Evolutionary conservation across 1,284 basidiomycete species (phyloP).

Genomic region (Ceratobasidium sp.): DNA sequence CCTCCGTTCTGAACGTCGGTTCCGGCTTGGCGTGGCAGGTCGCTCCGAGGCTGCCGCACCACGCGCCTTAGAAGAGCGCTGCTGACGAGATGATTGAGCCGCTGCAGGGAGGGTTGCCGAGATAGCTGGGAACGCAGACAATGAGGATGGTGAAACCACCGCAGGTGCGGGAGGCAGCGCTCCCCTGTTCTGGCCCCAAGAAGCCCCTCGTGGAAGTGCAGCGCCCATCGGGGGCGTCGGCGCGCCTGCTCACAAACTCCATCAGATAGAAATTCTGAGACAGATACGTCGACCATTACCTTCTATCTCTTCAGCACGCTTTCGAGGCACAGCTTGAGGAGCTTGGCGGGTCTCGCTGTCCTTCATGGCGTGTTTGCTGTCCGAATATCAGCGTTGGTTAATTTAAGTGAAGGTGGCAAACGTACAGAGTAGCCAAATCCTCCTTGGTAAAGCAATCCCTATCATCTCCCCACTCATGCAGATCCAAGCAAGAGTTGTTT

Average conservation of each 20-base stretch:
- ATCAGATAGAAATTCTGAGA: not conserved
- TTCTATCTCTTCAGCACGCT: constrained; percentile 65
- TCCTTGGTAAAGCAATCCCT: constrained; percentile 96
- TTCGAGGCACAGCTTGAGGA: constrained; percentile 56
- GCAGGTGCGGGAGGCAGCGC: constrained; percentile 46
- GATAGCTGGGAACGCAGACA: constrained; percentile 43
- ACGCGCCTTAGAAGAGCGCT: constrained; percentile 27
- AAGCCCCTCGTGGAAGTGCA: constrained; percentile 81
- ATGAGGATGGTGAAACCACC: constrained; percentile 46
- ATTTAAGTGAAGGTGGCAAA: constrained; percentile 48
- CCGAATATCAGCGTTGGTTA: constrained; percentile 47
- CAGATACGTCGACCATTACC: constrained; percentile 56
- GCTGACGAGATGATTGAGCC: constrained; percentile 40
- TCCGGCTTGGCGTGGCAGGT: constrained; percentile 34
- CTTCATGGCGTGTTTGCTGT: constrained; percentile 87
- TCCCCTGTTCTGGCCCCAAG: constrained; percentile 75
- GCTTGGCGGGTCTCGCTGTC: constrained; percentile 74
- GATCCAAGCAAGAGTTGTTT: constrained; percentile 90
- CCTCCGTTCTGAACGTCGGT: constrained; percentile 27
- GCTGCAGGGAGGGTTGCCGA: constrained; percentile 25
- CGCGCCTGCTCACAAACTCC: constrained; percentile 39
- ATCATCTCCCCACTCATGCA: constrained; percentile 99
- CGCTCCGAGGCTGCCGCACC: constrained; percentile 39
- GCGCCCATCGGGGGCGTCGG: constrained; percentile 51
- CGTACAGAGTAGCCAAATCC: constrained; percentile 87